A percentile compares a stretch with the other conserved stretches of the same genome.
phyloP scores from a whole-genome alignment of 2,329 filamentous ascomycete genomes.

The Myriosclerotinia duriaeana region DNA sequence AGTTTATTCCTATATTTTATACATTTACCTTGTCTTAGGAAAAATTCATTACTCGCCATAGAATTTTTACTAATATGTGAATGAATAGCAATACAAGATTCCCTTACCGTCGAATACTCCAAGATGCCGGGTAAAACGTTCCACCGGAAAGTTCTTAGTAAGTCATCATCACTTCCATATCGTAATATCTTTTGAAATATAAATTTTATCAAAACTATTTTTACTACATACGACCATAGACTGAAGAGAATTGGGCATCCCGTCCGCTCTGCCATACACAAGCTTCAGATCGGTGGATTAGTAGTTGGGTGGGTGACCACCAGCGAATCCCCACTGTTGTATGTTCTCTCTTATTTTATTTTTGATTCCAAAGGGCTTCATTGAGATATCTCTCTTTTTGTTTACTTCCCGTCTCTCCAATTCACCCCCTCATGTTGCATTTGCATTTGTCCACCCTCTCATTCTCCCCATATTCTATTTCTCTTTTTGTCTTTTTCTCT shows the following conservation, averaged over 20 bases:
- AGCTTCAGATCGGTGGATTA: conserved; percentile 21
- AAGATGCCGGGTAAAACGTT: conserved; percentile 74
- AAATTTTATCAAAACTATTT: accelerated
- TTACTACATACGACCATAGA: conserved; percentile 21
- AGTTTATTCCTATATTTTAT: conserved; percentile 32
- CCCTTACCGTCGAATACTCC: conserved; percentile 75
- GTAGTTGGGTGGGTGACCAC: conserved; percentile 22
- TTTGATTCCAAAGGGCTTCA: neutral
- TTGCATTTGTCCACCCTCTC: neutral
- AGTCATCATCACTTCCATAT: conserved; percentile 34
- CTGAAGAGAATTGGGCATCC: conserved; percentile 21
- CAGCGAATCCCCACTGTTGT: conserved; percentile 22
- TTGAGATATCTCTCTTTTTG: neutral
- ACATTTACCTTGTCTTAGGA: neutral
- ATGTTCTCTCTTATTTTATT: neutral
- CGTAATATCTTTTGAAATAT: neutral
- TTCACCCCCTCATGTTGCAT: no score
- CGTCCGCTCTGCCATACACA: conserved; percentile 24
- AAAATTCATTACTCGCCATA: no score
- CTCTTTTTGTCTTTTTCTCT: neutral
- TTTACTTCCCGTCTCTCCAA: neutral
- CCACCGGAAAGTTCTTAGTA: conserved; percentile 73
- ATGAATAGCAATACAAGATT: conserved; percentile 57
- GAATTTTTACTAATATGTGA: neutral
- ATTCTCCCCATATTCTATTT: neutral